phyloP scores from a whole-genome alignment of 495 filamentous ascomycete species.

The Chaetomium cochliodes region DNA sequence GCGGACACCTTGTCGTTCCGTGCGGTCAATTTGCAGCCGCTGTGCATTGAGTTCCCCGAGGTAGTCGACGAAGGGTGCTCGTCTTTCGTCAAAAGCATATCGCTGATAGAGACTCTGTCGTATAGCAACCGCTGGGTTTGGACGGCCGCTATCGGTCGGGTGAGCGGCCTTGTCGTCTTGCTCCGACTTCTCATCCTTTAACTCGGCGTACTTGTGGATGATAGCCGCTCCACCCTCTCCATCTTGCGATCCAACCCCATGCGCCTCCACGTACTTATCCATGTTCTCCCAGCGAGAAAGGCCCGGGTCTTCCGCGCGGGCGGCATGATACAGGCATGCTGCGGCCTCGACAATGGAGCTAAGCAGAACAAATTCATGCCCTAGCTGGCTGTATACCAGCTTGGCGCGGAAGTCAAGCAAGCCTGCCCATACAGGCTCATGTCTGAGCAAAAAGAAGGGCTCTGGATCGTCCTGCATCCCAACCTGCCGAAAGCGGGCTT shows the following conservation, averaged over 20 bases:
- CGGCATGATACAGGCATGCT: constrained; percentile 24
- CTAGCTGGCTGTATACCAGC: constrained; percentile 31
- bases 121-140: constrained; percentile 5
- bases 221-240: constrained; percentile 14
- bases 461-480: constrained; percentile 19
- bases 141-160: neutral
- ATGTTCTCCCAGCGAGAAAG: constrained; percentile 16
- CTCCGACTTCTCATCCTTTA: neutral
- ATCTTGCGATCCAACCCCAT: neutral
- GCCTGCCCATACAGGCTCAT: constrained; percentile 32
- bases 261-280: constrained; percentile 7
- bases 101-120: constrained; percentile 16
- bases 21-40: constrained; percentile 1
- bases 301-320: constrained; percentile 16
- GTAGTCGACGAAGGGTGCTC: constrained; percentile 8
- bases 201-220: constrained; percentile 15
- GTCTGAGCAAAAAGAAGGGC: constrained; percentile 25
- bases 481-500: constrained; percentile 9
- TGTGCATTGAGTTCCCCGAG: constrained; percentile 16
- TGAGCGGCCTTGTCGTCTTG: neutral
- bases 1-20: neutral
- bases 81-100: constrained; percentile 15
- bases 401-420: constrained; percentile 33
- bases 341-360: constrained; percentile 25
- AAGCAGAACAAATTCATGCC: constrained; percentile 23